phyloP scores from a whole-genome alignment of 768 basidiomycete species.

The Flagelloscypha sp. region DNA sequence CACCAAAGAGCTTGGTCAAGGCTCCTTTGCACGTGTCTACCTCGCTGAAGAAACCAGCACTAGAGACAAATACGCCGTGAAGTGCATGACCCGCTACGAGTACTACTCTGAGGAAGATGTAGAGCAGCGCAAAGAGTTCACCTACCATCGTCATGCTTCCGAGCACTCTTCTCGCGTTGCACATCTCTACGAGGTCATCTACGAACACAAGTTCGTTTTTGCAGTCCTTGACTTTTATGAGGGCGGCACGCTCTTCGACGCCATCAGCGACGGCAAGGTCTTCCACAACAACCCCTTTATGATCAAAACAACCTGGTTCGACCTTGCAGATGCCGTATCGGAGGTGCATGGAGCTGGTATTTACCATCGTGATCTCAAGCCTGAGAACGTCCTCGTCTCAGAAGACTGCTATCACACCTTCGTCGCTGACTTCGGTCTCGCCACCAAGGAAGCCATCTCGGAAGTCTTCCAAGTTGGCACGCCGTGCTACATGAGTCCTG shows the following conservation, averaged over 20 bases:
- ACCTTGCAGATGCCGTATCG: constrained; percentile 29
- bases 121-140: constrained; percentile 37
- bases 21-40: no score
- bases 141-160: constrained; percentile 21
- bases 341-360: constrained; percentile 38
- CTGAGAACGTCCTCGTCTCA: constrained; percentile 36
- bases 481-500: constrained; percentile 96
- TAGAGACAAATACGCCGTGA: constrained; percentile 49
- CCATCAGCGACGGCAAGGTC: constrained; percentile 28
- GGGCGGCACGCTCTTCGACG: constrained; percentile 38
- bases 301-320: not conserved
- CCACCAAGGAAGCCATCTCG: constrained; percentile 79
- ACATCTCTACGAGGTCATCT: constrained; percentile 38
- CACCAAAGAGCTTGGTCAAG: no score
- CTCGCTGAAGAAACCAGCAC: no score
- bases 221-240: constrained; percentile 28
- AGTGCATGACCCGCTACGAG: constrained; percentile 37
- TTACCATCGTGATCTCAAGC: constrained; percentile 37
- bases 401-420: no score
- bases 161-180: constrained; percentile 27
- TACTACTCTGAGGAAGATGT: constrained; percentile 30
- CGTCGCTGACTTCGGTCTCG: constrained; percentile 94
- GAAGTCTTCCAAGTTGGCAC: constrained; percentile 93
- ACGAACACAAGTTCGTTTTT: constrained; percentile 39
- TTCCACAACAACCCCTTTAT: constrained; percentile 28